Base-by-base conservation (phyloP, 345 rosid genomes). In the Gossypium ekmanianum region DNA sequence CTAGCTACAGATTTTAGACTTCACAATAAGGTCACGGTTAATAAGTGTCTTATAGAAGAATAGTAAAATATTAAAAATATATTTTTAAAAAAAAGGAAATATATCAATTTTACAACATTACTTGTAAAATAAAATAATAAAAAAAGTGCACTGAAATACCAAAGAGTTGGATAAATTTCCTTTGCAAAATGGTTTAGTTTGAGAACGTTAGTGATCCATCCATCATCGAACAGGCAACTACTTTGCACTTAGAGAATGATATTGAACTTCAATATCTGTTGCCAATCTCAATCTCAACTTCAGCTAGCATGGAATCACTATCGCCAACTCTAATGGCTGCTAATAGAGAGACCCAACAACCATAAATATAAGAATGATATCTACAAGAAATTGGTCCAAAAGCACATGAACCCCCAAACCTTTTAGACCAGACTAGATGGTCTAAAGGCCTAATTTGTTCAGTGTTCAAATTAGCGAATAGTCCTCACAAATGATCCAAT, bases 11-110 rank as follows among this genome's bases (percentile, higher is more conserved):
- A 0, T 3, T 29, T 29, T 29, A 29, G 0, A 29, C 34, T 29
- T 3, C 1, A 29, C 1, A 29, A 3, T 29, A 29, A 0, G 4
- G 5, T 3, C 0, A 0, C 4, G 0, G 5, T 29, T 29, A 3
- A 29, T 29, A 29, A 29, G 0, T 29, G 3, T 27, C 0, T 0
- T 27, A 27, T 3, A 27, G 0, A 27, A 0, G 0, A 2, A 27
- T 27, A 27, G 0, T 27, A 27, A 27, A 27, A 27, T 27, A 27
- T 27, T 2, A 29, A 29, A 29, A 0, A 3, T 29, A 29, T 0
- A 29, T 29, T 22, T 22, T 22, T 22, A 20, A 20, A 27, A 29
- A 29, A 29, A 29, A 29, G 1, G 1, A 29, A 29, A 29, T 3
- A 29, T 29, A 29, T 29, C 34, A 29, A 29, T 3, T 29, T 29